Evolutionary conservation across 257 asterid genomes (phyloP), one percentile per base, ranked within the genome.

Genomic region (Solanum clarkiae): DNA sequence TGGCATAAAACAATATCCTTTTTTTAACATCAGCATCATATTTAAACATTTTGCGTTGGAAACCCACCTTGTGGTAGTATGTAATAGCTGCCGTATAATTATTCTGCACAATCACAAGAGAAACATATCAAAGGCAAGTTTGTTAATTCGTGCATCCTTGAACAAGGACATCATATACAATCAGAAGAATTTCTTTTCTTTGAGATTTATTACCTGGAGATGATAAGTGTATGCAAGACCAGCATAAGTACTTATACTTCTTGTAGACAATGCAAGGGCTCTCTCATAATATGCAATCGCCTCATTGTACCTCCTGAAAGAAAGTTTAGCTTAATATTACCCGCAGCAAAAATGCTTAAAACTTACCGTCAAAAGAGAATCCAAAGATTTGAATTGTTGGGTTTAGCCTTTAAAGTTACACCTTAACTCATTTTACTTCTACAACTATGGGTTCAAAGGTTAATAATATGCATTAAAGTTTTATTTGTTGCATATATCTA

Each of bases 151-250:
- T 20, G 18, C 55, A 66, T 29, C 44, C 12, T 10, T 6, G 56
- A 8, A 60, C 6, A 81, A 49, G 1, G 81, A 42, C 29, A 13
- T 5, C 1, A 66, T 10, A 72, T 32, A 18, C 10, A 13, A 62
- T 57, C 17, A 49, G 15, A 51, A 81, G 55, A 44, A 32, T 16
- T 40, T 42, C 26, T 13, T 59, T 26, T 42, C 55, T 11, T 6
- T 6, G 60, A 56, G 77, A 59, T 20, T 11, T 10, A n/a, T 51
- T 84, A 96, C 99, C 99, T 93, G 95, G 54, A 93, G 93, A 91
- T 96, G 98, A 72, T 92, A 97, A 11, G 99, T 95, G 89, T 97
- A 95, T 7, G 98, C 99, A 62, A 97, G 98, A 86, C 99, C 98
- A 55, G 98, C 98, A 74, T 95, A 95, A 44, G 97, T 93, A 88